A percentile compares a stretch with the other conserved stretches of the same genome.
Conservation (phyloP, 306 rosid genomes). For the Cucurbita moschata region DNA sequence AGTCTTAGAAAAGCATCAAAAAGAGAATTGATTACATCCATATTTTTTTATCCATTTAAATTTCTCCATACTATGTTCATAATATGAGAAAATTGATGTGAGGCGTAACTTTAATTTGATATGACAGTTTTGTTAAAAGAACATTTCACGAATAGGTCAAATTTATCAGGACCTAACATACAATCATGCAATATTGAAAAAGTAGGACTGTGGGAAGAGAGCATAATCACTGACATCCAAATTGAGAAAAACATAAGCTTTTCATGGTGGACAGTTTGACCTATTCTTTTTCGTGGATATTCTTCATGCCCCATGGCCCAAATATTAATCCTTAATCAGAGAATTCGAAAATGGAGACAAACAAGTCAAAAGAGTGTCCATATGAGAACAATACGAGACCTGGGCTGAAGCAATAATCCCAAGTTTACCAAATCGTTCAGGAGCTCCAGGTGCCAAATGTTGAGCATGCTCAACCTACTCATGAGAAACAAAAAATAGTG, state of each 20-base stretch:
- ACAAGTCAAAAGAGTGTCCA: slow-evolving; percentile 2
- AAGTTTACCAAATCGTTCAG: slow-evolving; percentile 43
- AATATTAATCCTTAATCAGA: neutral
- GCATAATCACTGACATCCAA: neutral
- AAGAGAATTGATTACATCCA: neutral
- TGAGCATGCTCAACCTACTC: slow-evolving; percentile 82
- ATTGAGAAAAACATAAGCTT: neutral
- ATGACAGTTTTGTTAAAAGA: neutral
- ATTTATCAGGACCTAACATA: neutral
- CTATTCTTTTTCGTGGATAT: neutral
- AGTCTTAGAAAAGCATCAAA: neutral
- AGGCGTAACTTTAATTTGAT: neutral
- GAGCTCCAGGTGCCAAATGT: slow-evolving; percentile 56
- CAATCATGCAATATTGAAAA: neutral
- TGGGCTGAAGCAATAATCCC: slow-evolving; percentile 67
- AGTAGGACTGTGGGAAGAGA: neutral
- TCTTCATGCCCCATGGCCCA: neutral
- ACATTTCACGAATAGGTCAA: neutral
- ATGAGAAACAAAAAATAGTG: neutral
- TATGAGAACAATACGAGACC: slow-evolving; percentile 22
- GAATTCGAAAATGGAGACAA: slow-evolving; percentile 1
- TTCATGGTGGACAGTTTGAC: neutral
- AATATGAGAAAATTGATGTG: neutral
- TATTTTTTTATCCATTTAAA: neutral
- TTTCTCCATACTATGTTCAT: neutral